Percentiles rank a stretch among this genome's conserved stretches.
Conservation (phyloP, 208 protist species). For the Leishmania aethiopica region DNA sequence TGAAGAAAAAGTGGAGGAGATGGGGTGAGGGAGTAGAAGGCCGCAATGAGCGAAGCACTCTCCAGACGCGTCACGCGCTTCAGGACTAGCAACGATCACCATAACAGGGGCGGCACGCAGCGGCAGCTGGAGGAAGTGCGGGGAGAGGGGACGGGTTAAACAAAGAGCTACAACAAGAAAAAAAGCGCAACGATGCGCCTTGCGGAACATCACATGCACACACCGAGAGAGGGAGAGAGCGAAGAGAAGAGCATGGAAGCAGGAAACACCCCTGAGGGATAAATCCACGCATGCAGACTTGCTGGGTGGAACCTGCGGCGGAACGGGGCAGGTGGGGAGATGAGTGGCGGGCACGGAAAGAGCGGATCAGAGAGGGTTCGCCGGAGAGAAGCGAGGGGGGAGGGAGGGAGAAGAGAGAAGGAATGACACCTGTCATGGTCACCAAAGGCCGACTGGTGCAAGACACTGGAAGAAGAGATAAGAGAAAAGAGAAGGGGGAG, state of each 20-base stretch:
- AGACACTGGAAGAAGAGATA: neutral
- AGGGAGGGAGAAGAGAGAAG: slow-evolving; percentile 4
- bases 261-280: neutral
- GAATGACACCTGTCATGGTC: neutral
- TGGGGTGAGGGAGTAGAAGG: neutral
- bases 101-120: neutral
- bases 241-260: neutral
- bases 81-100: neutral
- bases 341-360: slow-evolving; percentile 6
- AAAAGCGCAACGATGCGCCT: neutral
- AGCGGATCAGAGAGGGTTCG: neutral
- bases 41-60: neutral
- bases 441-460: neutral
- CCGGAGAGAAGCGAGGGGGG: neutral
- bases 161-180: neutral
- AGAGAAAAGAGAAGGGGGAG: too few relatives aligned
- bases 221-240: neutral
- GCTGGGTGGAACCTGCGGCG: neutral
- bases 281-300: neutral
- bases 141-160: neutral
- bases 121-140: neutral
- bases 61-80: neutral
- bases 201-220: neutral
- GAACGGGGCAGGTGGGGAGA: slow-evolving; percentile 6
- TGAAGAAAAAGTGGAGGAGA: neutral